Conservation (phyloP, 495 filamentous ascomycete species). For the Immersiella caudata region DNA sequence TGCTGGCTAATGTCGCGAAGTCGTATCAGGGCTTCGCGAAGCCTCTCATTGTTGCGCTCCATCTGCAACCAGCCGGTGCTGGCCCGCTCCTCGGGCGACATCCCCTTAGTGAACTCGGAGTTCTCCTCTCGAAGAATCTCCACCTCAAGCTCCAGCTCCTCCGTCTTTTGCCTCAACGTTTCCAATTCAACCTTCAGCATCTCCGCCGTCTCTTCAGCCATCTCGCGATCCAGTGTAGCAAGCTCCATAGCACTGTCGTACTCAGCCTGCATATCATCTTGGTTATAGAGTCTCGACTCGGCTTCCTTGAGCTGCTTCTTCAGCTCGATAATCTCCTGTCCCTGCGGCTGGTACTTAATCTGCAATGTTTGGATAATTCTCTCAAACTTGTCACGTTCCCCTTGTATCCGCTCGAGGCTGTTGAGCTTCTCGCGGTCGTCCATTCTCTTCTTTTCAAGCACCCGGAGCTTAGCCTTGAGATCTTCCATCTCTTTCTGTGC, state of each 20-base stretch:
- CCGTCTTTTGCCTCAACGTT: conserved; percentile 68
- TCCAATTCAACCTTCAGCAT: conserved; percentile 78
- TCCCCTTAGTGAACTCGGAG: conserved; percentile 75
- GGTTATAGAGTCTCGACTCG: conserved; percentile 64
- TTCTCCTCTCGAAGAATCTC: conserved; percentile 90
- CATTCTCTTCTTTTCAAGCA: conserved; percentile 78
- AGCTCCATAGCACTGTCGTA: conserved; percentile 85
- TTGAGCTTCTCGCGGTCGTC: conserved; percentile 92
- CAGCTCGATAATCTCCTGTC: conserved; percentile 76
- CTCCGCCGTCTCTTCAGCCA: conserved; percentile 93
- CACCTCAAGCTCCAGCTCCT: conserved; percentile 85
- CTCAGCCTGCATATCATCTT: conserved; percentile 76
- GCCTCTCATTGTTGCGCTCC: conserved; percentile 83
- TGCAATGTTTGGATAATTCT: conserved; percentile 89
- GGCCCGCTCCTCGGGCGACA: conserved; percentile 83
- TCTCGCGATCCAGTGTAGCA: conserved; percentile 86
- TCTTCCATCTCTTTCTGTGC: conserved; percentile 73
- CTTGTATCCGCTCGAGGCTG: conserved; percentile 70
- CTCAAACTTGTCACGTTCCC: conserved; percentile 84
- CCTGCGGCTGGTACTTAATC: conserved; percentile 83
- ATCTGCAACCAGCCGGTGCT: conserved; percentile 89
- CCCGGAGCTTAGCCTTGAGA: conserved; percentile 73
- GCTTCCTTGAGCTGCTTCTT: conserved; percentile 77
- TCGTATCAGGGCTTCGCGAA: conserved; percentile 82
- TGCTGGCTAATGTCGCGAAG: conserved; percentile 86